Base-by-base conservation (phyloP, 768 basidiomycete species). In the Baorangia bicolor region DNA sequence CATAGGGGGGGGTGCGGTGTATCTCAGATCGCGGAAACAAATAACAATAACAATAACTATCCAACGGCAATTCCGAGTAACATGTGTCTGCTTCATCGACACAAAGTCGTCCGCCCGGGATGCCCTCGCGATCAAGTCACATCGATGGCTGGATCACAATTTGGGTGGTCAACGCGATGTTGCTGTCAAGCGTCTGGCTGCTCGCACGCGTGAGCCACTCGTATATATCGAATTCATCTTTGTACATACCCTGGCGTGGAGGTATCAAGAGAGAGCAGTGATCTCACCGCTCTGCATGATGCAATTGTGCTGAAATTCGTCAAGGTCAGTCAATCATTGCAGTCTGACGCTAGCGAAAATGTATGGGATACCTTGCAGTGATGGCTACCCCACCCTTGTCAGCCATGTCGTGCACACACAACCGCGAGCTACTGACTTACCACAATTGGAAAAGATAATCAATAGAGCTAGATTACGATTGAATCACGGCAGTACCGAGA, bases 221-320 rank as follows among this genome's bases (percentile, higher is more conserved):
- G 16, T 42, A 11, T 6, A 1, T 0, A 30, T 12, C 12, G 6
- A 20, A 16, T 18, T 2, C 2, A 14, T 23, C 13, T 2, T 20
- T 9, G 23, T 8, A 58, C 62, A 13, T 50, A 64, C 63, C 33
- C 4, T 49, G 39, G 0, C 25, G 20, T 2, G 12, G 30, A 11
- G n/a, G 35, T 11, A 9, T 46, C 31, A 10, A 56, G 43, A 3
- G 3, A 7, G 20, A 20, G n/a, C 16, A 60, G 39, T 2, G 57
- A 63, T 28, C 54, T 55, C 37, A 59, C 51, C 2, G 62, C 61
- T 38, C 57, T 63, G 21, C 51, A 56, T 2, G 62, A 63, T 16
- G 48, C 37, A 8, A 60, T 48, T 1, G 27, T 51, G 20, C 59
- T 60, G 37, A 10, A 54, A 47, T 31, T 20, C 23, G n/a, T 28